Evolutionary conservation across 2,329 filamentous ascomycete species (phyloP).

Genomic region (Verticillium nonalfalfae): DNA sequence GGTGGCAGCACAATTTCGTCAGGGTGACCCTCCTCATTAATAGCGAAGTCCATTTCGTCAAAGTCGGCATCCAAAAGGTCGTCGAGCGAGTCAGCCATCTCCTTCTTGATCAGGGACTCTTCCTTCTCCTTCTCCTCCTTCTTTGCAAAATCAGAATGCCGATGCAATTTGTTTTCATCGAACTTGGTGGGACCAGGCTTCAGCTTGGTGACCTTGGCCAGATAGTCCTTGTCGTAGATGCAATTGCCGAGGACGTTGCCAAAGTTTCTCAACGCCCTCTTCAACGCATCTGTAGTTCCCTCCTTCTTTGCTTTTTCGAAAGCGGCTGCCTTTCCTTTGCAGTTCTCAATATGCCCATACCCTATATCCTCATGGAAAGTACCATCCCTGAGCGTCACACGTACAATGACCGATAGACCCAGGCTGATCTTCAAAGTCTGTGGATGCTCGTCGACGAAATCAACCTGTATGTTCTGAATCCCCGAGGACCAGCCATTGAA

Average conservation of each 20-base stretch:
- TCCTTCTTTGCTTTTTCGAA: constrained; percentile 99
- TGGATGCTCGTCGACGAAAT: constrained; percentile 86
- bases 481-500: constrained; percentile 97
- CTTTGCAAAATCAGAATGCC: constrained; percentile 70
- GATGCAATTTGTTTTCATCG: constrained; percentile 71
- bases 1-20: constrained; percentile 61
- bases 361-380: constrained; percentile 98
- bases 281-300: constrained; percentile 89
- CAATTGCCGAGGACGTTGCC: constrained; percentile 98
- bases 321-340: constrained; percentile 86
- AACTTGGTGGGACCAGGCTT: constrained; percentile 75
- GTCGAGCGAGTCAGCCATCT: constrained; percentile 10
- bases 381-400: constrained; percentile 85
- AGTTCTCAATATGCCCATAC: constrained; percentile 95
- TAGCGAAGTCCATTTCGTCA: constrained; percentile 71
- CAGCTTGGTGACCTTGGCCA: constrained; percentile 83
- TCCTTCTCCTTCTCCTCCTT: constrained; percentile 38
- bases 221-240: constrained; percentile 93
- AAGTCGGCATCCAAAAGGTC: constrained; percentile 48
- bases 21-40: constrained; percentile 62
- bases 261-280: constrained; percentile 83
- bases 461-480: constrained; percentile 91
- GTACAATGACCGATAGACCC: constrained; percentile 82
- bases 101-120: constrained; percentile 4
- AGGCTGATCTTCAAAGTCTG: constrained; percentile 74